These are phyloP conservation scores for Picea glauca DNA, from an alignment of 75 land plant genomes.

Conservation along the genomic window DNA sequence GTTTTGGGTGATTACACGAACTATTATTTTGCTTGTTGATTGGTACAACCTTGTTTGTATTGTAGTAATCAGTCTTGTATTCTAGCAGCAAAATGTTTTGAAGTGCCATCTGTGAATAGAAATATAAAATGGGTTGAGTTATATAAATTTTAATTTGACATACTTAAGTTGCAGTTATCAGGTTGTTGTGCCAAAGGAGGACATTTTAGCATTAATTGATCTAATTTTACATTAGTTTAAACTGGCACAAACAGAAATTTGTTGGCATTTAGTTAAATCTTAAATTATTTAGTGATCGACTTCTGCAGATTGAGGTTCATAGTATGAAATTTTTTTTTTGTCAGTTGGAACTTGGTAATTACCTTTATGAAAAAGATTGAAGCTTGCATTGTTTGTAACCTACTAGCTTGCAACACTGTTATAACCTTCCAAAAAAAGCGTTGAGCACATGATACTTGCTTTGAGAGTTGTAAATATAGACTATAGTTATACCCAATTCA, in stretches of 20 bases:
- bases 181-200: not conserved
- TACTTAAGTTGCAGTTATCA: too few relatives aligned
- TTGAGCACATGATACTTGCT: too few relatives aligned
- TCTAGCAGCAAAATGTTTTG: not conserved
- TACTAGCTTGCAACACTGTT: too few relatives aligned
- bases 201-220: not conserved
- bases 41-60: not conserved
- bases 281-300: not conserved
- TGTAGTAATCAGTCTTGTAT: not conserved
- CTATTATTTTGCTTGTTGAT: not conserved
- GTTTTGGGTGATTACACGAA: conserved; percentile 67
- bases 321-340: not conserved
- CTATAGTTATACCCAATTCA: too few relatives aligned
- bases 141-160: too few relatives aligned
- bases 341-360: too few relatives aligned
- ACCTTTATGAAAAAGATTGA: too few relatives aligned
- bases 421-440: too few relatives aligned
- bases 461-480: too few relatives aligned
- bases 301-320: not conserved
- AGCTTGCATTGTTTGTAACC: too few relatives aligned
- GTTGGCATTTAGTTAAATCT: not conserved
- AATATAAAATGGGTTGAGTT: not conserved
- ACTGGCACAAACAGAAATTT: not conserved
- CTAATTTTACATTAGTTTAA: not conserved
- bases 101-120: conserved; percentile 1